phyloP scores from a whole-genome alignment of 176 grass and related monocot species.

The Carex littledalei region DNA sequence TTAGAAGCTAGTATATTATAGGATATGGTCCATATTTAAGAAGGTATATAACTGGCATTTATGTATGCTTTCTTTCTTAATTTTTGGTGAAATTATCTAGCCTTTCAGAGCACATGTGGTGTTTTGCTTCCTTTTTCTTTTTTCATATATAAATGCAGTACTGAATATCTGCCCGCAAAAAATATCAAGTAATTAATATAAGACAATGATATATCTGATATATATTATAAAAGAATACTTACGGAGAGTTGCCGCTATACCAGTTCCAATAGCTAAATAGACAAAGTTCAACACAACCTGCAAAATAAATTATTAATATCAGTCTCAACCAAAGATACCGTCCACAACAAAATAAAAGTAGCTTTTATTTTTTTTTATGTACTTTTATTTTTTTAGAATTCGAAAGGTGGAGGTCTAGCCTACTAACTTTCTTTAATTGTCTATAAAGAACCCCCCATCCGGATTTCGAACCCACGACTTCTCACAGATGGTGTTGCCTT shows the following conservation, averaged over 20 bases:
- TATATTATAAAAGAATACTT: conserved; percentile 17
- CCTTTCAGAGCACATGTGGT: neutral
- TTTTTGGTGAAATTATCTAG: neutral
- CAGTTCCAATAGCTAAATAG: conserved; percentile 48
- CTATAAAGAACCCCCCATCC: too few species aligned
- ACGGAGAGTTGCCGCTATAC: conserved; percentile 43
- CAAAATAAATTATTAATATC: conserved; percentile 13
- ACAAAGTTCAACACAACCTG: conserved; percentile 49
- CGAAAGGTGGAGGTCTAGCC: too few species aligned
- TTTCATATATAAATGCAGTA: neutral
- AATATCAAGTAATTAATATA: neutral
- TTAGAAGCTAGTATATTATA: neutral
- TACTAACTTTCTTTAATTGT: too few species aligned
- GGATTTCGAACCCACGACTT: too few species aligned
- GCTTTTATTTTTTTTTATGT: neutral
- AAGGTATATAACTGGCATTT: too few species aligned
- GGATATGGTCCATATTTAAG: neutral
- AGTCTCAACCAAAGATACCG: neutral
- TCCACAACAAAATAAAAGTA: neutral
- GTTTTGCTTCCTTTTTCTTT: neutral
- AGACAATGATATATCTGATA: neutral
- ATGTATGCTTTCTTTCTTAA: neutral
- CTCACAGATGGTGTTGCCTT: too few species aligned
- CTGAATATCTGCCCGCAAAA: neutral
- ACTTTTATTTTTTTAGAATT: neutral